Evolutionary conservation across 108 stramenopile species (phyloP).

Genomic region (Pseudonitzschia multiseries): DNA sequence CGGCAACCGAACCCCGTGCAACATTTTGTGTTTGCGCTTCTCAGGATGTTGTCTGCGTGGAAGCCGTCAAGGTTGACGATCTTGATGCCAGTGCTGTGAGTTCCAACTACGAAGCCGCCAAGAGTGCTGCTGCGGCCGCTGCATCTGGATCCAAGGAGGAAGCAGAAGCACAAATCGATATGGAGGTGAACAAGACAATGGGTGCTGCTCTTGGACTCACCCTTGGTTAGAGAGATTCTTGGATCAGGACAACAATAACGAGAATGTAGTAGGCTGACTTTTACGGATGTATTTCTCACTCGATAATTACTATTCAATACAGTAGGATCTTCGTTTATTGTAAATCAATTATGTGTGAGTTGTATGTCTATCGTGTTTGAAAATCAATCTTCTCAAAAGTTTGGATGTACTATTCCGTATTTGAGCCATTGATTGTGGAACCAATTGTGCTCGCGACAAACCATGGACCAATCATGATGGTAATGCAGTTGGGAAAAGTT

Average conservation of each 20-base stretch:
- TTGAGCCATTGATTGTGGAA: not conserved
- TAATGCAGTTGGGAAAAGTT: not conserved
- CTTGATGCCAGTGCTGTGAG: constrained; percentile 83
- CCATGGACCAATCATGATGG: not conserved
- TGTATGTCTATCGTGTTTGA: too few species aligned
- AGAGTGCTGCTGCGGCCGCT: constrained; percentile 66
- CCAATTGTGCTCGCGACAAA: not conserved
- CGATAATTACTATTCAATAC: too few species aligned
- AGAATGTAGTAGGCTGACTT: not conserved
- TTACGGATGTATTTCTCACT: not conserved
- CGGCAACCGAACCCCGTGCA: not conserved
- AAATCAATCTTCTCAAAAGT: too few species aligned
- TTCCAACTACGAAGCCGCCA: constrained; percentile 78
- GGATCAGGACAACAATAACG: not conserved
- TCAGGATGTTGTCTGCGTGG: constrained; percentile 93
- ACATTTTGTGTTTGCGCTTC: too few species aligned
- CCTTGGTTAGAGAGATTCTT: constrained; percentile 26
- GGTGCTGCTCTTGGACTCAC: constrained; percentile 84
- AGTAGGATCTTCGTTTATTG: too few species aligned
- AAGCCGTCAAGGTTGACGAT: constrained; percentile 95
- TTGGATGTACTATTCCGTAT: too few species aligned
- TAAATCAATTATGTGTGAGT: too few species aligned
- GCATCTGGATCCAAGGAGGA: constrained; percentile 81
- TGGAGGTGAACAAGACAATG: constrained; percentile 95
- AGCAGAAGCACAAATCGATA: constrained; percentile 94